Evolutionary conservation across 768 basidiomycete genomes (phyloP).

Genomic region (Lactifluus pinguis): DNA sequence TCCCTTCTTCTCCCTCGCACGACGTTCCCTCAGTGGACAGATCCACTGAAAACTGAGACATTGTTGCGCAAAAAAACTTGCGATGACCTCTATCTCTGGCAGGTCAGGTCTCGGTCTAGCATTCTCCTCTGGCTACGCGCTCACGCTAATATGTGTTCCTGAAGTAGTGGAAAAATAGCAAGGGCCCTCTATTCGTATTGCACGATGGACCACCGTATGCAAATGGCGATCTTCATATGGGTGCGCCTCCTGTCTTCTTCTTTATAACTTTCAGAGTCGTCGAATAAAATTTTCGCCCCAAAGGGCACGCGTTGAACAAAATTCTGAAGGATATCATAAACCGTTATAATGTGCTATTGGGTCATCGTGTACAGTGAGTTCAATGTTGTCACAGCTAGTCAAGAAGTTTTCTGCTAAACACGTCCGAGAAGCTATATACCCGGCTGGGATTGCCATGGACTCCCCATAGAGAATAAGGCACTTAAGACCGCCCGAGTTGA

Average conservation of each 20-base stretch:
- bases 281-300: background rate
- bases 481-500: slow-evolving; percentile 64
- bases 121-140: background rate
- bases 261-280: background rate
- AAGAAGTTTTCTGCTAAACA: background rate
- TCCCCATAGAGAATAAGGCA: slow-evolving; percentile 95
- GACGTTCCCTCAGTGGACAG: slow-evolving; percentile 60
- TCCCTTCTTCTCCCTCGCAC: slow-evolving; percentile 82
- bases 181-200: slow-evolving; percentile 68
- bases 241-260: slow-evolving; percentile 33
- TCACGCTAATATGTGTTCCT: background rate
- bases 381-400: slow-evolving; percentile 1
- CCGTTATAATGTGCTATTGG: slow-evolving; percentile 73
- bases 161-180: slow-evolving; percentile 52
- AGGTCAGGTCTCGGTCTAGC: slow-evolving; percentile 40
- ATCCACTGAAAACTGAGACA: slow-evolving; percentile 53
- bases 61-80: slow-evolving; percentile 54
- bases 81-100: slow-evolving; percentile 69
- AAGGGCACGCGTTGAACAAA: slow-evolving; percentile 95
- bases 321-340: slow-evolving; percentile 94
- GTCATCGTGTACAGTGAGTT: slow-evolving; percentile 75
- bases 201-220: slow-evolving; percentile 98
- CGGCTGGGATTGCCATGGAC: slow-evolving; percentile 97
- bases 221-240: slow-evolving; percentile 93
- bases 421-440: slow-evolving; percentile 66